Evolutionary conservation across 257 asterid species (phyloP), one percentile per base, ranked within the genome.

Genomic region (Fraxinus pennsylvanica): DNA sequence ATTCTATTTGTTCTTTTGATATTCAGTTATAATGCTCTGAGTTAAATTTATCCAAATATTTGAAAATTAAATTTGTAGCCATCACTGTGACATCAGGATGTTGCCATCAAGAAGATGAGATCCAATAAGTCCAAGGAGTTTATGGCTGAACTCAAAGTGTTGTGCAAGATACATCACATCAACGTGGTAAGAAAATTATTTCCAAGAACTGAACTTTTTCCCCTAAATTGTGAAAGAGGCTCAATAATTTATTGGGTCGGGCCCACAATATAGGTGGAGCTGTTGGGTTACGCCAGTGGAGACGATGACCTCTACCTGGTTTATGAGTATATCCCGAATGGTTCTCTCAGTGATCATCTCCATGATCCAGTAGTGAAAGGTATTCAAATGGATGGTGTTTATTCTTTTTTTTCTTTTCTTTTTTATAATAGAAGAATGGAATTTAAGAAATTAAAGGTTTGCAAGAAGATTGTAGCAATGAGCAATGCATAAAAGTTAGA

Each of bases 101-200:
- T 90, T 79, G 98, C 98, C 77, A 81, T 93, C 82, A 93, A 93
- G 89, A 90, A 89, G 84, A 93, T 93, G 98, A 88, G 94, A 82
- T 91, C 97, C 5, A 89, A 86, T 87, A 88, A 87, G 84, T 87
- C 92, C n/a, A 93, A 90, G 86, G 98, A 93, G 83, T 93, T 93
- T 85, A 83, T 89, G 3, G 98, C 98, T 59, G 98, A 93, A 85
- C 90, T 93, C 74, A 91, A 85, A 74, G 97, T 89, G 75, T 82
- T 93, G 67, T 89, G 96, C 91, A 91, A 86, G 86, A 90, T 93
- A 74, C 98, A 93, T 81, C 98, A 93, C 68, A 91, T 91, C 70
- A 93, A 93, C 79, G 97, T 91, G 92, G 97, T 91, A 86, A 85
- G 94, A 9, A 35, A 71, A 69, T 72, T 22, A 68, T 67, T 79